Percentiles rank a stretch among this genome's conserved stretches.
Conservation (phyloP, 352 stramenopile species). For the Pythium periplocum region DNA sequence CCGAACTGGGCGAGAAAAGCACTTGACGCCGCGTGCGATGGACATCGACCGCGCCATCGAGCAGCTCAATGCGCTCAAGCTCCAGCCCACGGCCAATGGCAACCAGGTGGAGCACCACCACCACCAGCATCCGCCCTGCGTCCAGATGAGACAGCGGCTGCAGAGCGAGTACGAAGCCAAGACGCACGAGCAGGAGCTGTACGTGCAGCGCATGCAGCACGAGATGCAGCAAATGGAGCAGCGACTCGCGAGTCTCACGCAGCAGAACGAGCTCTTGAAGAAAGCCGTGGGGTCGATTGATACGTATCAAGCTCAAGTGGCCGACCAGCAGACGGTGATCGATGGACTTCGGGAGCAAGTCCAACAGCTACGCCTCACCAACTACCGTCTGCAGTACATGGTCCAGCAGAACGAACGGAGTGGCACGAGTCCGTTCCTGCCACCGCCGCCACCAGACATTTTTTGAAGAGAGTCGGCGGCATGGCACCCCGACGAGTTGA, state of each 20-base stretch:
- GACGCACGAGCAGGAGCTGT: constrained; percentile 37
- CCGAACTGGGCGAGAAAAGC: too few relatives aligned
- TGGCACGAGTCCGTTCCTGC: constrained; percentile 37
- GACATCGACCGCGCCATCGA: constrained; percentile 69
- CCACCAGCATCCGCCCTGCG: neutral
- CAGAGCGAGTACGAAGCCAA: constrained; percentile 43
- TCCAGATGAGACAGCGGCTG: constrained; percentile 26
- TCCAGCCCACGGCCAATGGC: constrained; percentile 26
- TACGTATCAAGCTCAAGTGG: constrained; percentile 34
- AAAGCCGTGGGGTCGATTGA: constrained; percentile 33
- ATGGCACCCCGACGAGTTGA: too few relatives aligned
- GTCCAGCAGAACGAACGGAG: constrained; percentile 62
- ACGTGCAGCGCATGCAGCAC: constrained; percentile 37
- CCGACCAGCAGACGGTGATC: constrained; percentile 63
- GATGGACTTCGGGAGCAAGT: constrained; percentile 63
- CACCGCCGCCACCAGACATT: constrained; percentile 61
- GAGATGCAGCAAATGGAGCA: constrained; percentile 47
- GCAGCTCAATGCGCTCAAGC: constrained; percentile 65
- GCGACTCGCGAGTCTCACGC: constrained; percentile 34
- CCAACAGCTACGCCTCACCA: constrained; percentile 58
- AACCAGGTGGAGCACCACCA: constrained; percentile 10
- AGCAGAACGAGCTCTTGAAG: constrained; percentile 55
- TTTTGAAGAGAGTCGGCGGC: constrained; percentile 25
- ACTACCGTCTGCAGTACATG: constrained; percentile 69
- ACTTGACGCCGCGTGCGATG: constrained; percentile 12